Base-by-base conservation (phyloP, 2,329 filamentous ascomycete species). In the Fusarium mundagurra region DNA sequence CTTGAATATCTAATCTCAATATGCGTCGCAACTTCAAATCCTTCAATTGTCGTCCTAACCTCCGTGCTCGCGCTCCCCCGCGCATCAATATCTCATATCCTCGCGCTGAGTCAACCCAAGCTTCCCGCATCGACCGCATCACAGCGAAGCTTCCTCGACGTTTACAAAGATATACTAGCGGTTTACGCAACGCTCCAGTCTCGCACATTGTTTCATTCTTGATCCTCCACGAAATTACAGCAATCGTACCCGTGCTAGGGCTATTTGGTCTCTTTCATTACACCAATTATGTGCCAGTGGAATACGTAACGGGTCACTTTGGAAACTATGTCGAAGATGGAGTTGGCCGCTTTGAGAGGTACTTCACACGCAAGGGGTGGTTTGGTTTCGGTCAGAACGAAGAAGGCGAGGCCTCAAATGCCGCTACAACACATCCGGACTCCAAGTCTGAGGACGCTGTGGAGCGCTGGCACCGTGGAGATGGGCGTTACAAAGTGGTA, bases 181-280 rank as follows among this genome's bases (percentile, higher is more conserved):
- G 91, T 1, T 89, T 99, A 7, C 90, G 92, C 65, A 87, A 89
- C 63, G 95, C 95, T 2, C 96, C 96, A 0, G 83, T 95, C 50
- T 94, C 94, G 2, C 94, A 98, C 83, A 87, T 97, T 47, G 90
- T 92, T 4, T 92, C 96, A 0, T 99, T 99, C 82, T 86, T 98
- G 17, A 86, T 98, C 44, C 88, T 99, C 1, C 96, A 99, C 85
- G 96, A 99, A 83, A 81, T 98, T 50, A 98, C 96, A 1, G 96
- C 96, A 16, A 85, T 98, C 17, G 82, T 96, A 3, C 96, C 96
- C 0, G 84, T 98, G 0, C 81, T 97, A 44, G 92, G 89, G 0
- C 88, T 98, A 3, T 91, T 93, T 29, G 91, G 88, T 2, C 81
- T 90, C 4, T 98, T 99, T 82, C 94, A 98, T 84, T 95, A 94